Base-by-base conservation (phyloP, 192 early-diverging fungal genomes). In the Backusella australiensis region DNA sequence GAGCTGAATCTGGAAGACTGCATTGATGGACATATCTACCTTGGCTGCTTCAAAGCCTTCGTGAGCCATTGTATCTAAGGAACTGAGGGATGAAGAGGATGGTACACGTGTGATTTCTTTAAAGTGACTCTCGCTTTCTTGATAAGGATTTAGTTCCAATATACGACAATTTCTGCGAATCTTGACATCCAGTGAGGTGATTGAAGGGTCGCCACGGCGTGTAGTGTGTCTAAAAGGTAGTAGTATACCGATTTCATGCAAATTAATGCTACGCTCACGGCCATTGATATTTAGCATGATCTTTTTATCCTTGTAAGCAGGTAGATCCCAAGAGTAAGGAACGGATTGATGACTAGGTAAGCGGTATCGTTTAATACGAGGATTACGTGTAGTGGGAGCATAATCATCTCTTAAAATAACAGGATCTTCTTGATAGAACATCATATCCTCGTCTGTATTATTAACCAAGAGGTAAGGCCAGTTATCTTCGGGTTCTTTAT, bases 381-480 rank as follows among this genome's bases (percentile, higher is more conserved):
- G 56, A 11, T 46, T 59, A 19, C 56, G 70, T 34, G 41, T 34
- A 53, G 41, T 69, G 29, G 63, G 34, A 1, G 72, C 49, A 15
- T 77, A 77, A 35, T 72, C 81, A 21, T 82, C 79, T 53, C 73
- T 23, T 23, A 79, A 36, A 34, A 76, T 73, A 6, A 52, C 41
- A 36, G 81, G 76, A 23, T 82, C 92, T 75, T 90, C 83, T 86
- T 97, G 96, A 86, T 91, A 96, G 52, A 98, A 89, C 0, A 82
- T 80, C 32, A 98, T 87, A 68, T 93, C 91, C 42, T 86, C 86
- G 9, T 87, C 85, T 0, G 91, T 91, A 32, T 86, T 71, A 83
- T 97, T 97, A 21, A 94, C 92, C 49, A 99, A 89, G 26, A 87
- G 83, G 69, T 93, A 96, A 21, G 98, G 98, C 98, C 98, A 99